Percentiles rank a stretch among this genome's conserved stretches.
Conservation (phyloP, 1,284 basidiomycete genomes). For the Farysia itapuensis region DNA sequence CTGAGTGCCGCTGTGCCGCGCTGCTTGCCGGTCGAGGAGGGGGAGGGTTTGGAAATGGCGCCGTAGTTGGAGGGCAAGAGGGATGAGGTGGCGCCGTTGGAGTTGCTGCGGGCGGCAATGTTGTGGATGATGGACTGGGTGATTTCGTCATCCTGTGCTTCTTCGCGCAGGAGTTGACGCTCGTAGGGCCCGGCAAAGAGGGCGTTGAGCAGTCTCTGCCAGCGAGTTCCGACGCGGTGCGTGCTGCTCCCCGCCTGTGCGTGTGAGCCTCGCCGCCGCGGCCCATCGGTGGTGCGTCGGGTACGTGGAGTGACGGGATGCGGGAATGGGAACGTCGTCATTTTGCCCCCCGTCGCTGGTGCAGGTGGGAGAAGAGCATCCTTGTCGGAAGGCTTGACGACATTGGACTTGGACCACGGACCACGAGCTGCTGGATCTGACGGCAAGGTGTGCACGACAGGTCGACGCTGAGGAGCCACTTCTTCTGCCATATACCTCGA, state of each 20-base stretch:
- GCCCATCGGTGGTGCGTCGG: not conserved
- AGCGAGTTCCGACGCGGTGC: no score
- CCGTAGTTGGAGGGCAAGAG: constrained; percentile 4
- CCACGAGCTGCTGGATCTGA: constrained; percentile 13
- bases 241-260: constrained; percentile 1
- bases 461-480: constrained; percentile 18
- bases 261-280: no score
- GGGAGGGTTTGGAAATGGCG: constrained; percentile 1
- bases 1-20: not conserved
- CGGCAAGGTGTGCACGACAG: constrained; percentile 12
- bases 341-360: not conserved
- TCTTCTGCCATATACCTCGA: constrained; percentile 23
- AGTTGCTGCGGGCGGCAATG: constrained; percentile 7
- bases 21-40: not conserved
- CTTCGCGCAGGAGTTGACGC: constrained; percentile 14
- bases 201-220: constrained; percentile 13
- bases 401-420: constrained; percentile 5
- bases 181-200: constrained; percentile 36
- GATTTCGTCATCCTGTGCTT: constrained; percentile 18
- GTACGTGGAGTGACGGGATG: constrained; percentile 13
- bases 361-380: not conserved
- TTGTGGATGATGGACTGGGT: constrained; percentile 17
- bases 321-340: constrained; percentile 40
- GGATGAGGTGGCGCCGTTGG: not conserved
- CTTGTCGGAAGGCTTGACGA: not conserved